Conservation (phyloP, 2,329 filamentous ascomycete species). For the Fusarium piperis region DNA sequence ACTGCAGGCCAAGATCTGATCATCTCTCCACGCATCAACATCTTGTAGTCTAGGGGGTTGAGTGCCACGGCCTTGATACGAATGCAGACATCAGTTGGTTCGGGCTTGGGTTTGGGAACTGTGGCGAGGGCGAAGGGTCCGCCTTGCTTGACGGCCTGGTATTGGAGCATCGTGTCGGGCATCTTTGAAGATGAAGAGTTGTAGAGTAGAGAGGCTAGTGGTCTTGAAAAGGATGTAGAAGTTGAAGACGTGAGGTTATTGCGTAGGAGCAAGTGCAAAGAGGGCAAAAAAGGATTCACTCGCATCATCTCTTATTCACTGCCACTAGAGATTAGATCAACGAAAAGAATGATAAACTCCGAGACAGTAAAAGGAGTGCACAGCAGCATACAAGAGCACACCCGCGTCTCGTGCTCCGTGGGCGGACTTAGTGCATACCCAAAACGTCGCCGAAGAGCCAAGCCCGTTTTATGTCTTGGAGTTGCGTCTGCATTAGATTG, state of each 20-base stretch:
- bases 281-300: background rate
- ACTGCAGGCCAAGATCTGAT: constrained; percentile 26
- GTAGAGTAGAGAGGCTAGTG: background rate
- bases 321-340: background rate
- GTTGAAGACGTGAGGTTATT: background rate
- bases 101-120: constrained; percentile 19
- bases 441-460: background rate
- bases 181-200: background rate
- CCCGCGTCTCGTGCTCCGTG: background rate
- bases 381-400: background rate
- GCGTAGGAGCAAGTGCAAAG: background rate
- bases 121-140: constrained; percentile 28
- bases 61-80: constrained; percentile 34
- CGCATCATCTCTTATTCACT: background rate
- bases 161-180: constrained; percentile 22
- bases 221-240: background rate
- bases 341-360: background rate
- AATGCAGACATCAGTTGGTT: constrained; percentile 28
- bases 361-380: background rate
- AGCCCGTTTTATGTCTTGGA: background rate
- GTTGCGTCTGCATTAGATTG: background rate
- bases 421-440: background rate
- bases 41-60: constrained; percentile 38
- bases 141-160: constrained; percentile 25
- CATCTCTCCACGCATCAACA: constrained; percentile 30